Base-by-base conservation (phyloP, 768 basidiomycete species). In the Mycena indigotica region DNA sequence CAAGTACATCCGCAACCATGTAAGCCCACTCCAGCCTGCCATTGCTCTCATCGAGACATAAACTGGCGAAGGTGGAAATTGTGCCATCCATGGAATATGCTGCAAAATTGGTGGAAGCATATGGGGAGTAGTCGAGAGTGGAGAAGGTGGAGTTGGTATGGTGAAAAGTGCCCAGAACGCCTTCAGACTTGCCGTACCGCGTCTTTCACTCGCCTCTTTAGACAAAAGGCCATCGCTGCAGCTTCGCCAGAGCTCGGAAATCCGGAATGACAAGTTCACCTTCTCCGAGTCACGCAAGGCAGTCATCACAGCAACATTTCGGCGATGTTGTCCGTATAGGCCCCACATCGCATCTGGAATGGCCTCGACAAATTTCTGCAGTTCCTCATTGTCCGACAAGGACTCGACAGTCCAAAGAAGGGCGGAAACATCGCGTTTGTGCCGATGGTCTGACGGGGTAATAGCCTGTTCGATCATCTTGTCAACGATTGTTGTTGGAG, bases 151-250 rank as follows among this genome's bases (percentile, higher is more conserved):
- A n/a, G n/a, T n/a, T n/a, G 41, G 51, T 2, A 57, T 17, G 17
- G 50, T 57, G 5, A 44, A 50, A 26, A 57, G 32, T 0, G 56
- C 56, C 56, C 51, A 57, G 17, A 57, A 3, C 4, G 56, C 56
- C n/a, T 48, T 57, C n/a, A 25, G 45, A 51, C 51, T 52, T 2
- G 44, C 46, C 10, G 53, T 53, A 17, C n/a, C 24, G 0, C 56
- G 56, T 1, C 56, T 50, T 28, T 16, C 38, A 17, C 16, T 3
- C 3, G 21, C 50, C 12, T 57, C 51, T 1, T 23, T n/a, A 1
- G 26, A 28, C 21, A 57, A 24, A 13, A 52, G 29, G 5, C 50
- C 56, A 48, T 32, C 39, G n/a, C 28, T 21, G 15, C 56, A 45
- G 32, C 51, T 52, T 3, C 15, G 30, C 25, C 44, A 30, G 2